Evolutionary conservation across 1,284 basidiomycete genomes (phyloP), one percentile per base, ranked within the genome.

Genomic region (Ganoderma multipileum): DNA sequence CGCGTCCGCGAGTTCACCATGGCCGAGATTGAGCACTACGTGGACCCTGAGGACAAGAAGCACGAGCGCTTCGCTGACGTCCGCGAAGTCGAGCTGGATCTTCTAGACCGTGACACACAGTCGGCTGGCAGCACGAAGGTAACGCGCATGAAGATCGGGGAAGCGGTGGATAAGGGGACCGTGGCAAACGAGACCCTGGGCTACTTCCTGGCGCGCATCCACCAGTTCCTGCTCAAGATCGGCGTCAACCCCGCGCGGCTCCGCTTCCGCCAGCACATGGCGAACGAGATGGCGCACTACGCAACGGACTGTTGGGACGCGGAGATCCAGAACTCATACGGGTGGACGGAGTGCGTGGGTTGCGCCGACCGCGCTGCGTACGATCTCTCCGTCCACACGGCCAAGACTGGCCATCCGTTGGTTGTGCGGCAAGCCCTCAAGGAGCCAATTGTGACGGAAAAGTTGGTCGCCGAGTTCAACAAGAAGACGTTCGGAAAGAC

Each of bases 291-390:
- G 98, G 97, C 97, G 0, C 97, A 99, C 82, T 99, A 99, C 80
- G 97, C 97, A 68, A 90, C 95, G 39, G 97, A 99, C 83, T 99
- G 97, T 83, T 99, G 97, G 97, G 97, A 99, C 80, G 97, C 97
- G 68, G 97, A 99, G 85, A 98, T 99, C 73, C 88, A 96, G 76
- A 97, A 95, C 66, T 94, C 94, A 60, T 93, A 91, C 75, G 97
- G 97, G 63, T 99, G 98, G 98, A 97, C 96, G 70, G 98, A 99
- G 83, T 99, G 97, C 81, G 97, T 99, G 63, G 98, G 97, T n/a
- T 99, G 98, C 82, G 97, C 98, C 59, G 97, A 99, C 82, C 92
- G 98, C 66, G 95, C 95, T 12, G 98, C 98, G 38, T 99, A 98
- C 82, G 98, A 99, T 79, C 79, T 94, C 73, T 84, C 83, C 38